phyloP scores from a whole-genome alignment of 371 early-diverging fungal species.

The Mycotypha africana region DNA sequence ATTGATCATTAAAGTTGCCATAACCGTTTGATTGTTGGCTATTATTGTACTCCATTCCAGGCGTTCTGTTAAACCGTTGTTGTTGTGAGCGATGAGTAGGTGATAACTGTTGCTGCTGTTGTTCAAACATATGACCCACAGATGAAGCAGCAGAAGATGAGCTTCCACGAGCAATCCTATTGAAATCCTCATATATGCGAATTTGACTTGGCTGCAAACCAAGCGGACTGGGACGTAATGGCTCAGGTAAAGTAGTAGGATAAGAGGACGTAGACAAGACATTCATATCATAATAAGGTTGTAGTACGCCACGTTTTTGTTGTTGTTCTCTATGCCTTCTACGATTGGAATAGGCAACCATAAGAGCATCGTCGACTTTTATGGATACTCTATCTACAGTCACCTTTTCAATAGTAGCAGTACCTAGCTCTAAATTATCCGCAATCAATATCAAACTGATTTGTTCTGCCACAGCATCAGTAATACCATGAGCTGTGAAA shows the following conservation, averaged over 20 bases:
- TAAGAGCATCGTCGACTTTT: constrained; percentile 81
- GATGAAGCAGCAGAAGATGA: constrained; percentile 34
- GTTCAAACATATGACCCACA: constrained; percentile 16
- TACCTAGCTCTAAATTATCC: constrained; percentile 91
- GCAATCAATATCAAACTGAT: constrained; percentile 71
- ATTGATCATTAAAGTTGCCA: constrained; percentile 6
- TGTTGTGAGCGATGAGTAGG: neutral
- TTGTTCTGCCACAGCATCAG: constrained; percentile 68
- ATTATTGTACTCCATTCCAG: constrained; percentile 4
- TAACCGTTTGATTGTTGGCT: constrained; percentile 29
- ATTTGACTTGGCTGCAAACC: constrained; percentile 76
- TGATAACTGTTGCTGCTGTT: too few relatives aligned
- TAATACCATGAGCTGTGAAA: constrained; percentile 69
- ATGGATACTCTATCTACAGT: constrained; percentile 87
- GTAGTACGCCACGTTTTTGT: constrained; percentile 44
- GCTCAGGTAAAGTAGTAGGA: constrained; percentile 80
- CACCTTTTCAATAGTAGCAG: constrained; percentile 87
- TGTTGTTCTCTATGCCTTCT: constrained; percentile 85
- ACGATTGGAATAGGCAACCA: constrained; percentile 61
- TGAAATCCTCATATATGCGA: constrained; percentile 75
- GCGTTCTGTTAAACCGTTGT: neutral
- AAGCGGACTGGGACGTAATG: constrained; percentile 72
- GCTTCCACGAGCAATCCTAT: too few relatives aligned
- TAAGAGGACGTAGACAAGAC: constrained; percentile 68
- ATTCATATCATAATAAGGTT: constrained; percentile 89